Conservation (phyloP, 176 grass and related monocot genomes). For the Cymbopogon citratus region DNA sequence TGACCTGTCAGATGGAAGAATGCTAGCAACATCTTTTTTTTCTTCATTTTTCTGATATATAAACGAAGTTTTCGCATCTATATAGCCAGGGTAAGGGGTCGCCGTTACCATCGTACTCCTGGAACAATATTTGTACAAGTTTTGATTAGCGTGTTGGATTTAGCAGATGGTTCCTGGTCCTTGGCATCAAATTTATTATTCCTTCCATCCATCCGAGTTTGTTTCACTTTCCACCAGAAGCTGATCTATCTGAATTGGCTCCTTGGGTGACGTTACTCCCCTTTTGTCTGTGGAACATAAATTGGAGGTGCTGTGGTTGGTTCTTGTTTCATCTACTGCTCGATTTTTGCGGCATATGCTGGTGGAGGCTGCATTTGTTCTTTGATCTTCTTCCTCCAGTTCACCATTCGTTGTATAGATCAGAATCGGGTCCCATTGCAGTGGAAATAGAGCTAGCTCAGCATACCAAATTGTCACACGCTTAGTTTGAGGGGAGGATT, state of each 20-base stretch:
- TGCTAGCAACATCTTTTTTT: neutral
- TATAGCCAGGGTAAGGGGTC: neutral
- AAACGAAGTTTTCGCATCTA: neutral
- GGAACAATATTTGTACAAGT: neutral
- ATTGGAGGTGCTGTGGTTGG: neutral
- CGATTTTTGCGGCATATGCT: neutral
- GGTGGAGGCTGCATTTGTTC: neutral
- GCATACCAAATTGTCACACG: neutral
- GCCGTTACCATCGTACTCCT: neutral
- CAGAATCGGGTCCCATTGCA: neutral
- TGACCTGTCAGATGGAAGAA: neutral
- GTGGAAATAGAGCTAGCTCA: neutral
- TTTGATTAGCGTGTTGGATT: neutral
- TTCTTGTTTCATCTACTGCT: neutral
- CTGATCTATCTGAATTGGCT: neutral
- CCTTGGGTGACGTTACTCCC: neutral
- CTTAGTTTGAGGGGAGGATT: neutral
- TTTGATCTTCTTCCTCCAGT: neutral
- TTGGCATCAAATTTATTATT: neutral
- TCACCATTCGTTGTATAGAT: neutral
- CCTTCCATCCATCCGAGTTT: neutral
- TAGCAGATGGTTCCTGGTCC: neutral
- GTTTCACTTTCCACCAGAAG: neutral
- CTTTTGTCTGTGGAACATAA: neutral
- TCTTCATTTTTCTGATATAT: neutral